A percentile compares a stretch with the other conserved stretches of the same genome.
phyloP scores from a whole-genome alignment of 345 rosid genomes.

The Eucalyptus curtisii region DNA sequence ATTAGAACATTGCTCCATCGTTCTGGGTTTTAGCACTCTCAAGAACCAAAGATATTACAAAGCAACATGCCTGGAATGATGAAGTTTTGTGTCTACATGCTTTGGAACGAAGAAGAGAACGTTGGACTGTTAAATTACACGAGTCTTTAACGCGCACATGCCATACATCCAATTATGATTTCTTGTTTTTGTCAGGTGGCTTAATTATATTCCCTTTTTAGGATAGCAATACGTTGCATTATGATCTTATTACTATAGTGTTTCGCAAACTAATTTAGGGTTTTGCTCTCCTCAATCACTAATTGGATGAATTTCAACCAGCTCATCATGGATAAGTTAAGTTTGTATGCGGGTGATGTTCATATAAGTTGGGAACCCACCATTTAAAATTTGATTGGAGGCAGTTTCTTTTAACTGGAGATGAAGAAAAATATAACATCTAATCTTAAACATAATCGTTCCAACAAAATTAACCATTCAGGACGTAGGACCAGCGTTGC shows the following conservation, averaged over 20 bases:
- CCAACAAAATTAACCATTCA: background rate
- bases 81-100: background rate
- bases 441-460: background rate
- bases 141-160: background rate
- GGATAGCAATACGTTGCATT: background rate
- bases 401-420: background rate
- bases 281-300: background rate
- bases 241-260: background rate
- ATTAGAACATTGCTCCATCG: background rate
- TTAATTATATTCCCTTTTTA: background rate
- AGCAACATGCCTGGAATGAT: background rate
- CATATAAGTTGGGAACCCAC: background rate
- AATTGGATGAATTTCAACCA: background rate
- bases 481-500: accelerated
- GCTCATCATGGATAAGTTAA: background rate
- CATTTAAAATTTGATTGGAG: background rate
- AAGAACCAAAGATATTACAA: background rate
- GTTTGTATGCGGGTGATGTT: background rate
- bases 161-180: background rate
- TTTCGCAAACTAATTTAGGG: background rate
- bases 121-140: background rate
- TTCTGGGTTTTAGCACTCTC: background rate
- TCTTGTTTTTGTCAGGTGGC: background rate
- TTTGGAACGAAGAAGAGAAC: background rate
- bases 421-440: background rate